phyloP scores from a whole-genome alignment of 2,329 filamentous ascomycete genomes.

The Aspergillus cejpii region DNA sequence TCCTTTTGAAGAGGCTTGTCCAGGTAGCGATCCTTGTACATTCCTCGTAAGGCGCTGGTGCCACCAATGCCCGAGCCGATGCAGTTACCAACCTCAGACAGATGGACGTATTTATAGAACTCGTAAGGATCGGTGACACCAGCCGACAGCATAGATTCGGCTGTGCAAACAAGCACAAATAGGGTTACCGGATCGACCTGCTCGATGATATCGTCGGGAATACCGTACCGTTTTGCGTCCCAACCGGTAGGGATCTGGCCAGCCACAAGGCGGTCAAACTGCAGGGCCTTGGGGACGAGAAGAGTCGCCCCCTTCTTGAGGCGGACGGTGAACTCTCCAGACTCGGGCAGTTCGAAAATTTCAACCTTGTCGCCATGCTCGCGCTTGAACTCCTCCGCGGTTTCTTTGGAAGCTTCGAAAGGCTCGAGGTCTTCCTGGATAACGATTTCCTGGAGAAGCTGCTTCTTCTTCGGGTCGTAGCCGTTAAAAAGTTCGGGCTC shows the following conservation, averaged over 20 bases:
- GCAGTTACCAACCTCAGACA: constrained; percentile 97
- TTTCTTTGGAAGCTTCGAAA: constrained; percentile 96
- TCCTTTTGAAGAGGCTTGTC: constrained; percentile 98
- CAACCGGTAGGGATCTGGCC: constrained; percentile 95
- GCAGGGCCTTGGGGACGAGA: constrained; percentile 92
- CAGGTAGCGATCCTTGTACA: constrained; percentile 96
- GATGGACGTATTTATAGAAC: constrained; percentile 99
- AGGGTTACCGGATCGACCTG: constrained; percentile 96
- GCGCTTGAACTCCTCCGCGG: constrained; percentile 92
- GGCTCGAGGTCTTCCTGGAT: constrained; percentile 96
- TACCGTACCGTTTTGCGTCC: constrained; percentile 92
- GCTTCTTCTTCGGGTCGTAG: constrained; percentile 98
- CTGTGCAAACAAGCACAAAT: constrained; percentile 88
- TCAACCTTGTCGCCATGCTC: constrained; percentile 97
- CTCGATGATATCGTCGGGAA: constrained; percentile 94
- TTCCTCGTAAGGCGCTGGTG: constrained; percentile 81
- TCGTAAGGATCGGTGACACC: constrained; percentile 99
- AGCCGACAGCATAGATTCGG: constrained; percentile 79
- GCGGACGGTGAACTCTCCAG: constrained; percentile 88
- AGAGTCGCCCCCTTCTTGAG: constrained; percentile 93
- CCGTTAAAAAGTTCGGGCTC: constrained; percentile 95
- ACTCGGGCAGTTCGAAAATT: constrained; percentile 89
- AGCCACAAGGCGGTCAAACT: constrained; percentile 94
- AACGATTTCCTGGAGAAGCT: constrained; percentile 93
- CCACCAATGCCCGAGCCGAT: constrained; percentile 98